Evolutionary conservation across 2,329 filamentous ascomycete genomes (phyloP), one percentile per base, ranked within the genome.

Genomic region (Bipolaris cookei): DNA sequence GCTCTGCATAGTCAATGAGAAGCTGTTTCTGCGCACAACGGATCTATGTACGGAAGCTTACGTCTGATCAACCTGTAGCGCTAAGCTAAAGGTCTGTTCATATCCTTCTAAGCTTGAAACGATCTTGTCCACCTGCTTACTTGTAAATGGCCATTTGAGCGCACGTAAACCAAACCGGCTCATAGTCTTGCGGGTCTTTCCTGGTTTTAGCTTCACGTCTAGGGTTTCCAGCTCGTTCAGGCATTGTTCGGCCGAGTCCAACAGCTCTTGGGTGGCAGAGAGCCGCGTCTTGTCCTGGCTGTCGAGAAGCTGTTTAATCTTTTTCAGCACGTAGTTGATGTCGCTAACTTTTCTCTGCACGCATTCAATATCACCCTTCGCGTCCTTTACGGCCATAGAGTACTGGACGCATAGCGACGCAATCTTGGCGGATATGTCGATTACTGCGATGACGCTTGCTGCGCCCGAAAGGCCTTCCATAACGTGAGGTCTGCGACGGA

Each of bases 71-170:
- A 76, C 64, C 48, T 74, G 69, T 18, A 79, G 65, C 44, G 65
- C 68, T 3, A 69, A 48, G 11, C 53, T 68, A 50, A 78, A 71
- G 0, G 57, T 66, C 20, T 67, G 47, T 37, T 66, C 67, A 42
- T 66, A 72, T 37, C 59, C 59, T 49, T 65, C 54, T 28, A 80
- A 64, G 11, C 62, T 66, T 39, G 25, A 42, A 54, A 68, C 48
- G 4, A 64, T 61, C 47, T 46, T 63, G 10, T 76, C 68, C 41
- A 78, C 67, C 45, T 79, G 66, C 38, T 74, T 71, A 41, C 69
- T 77, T 25, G 69, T 64, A 42, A 79, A 74, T 2, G 76, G 77
- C 77, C 76, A 80, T 63, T 74, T 79, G 14, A 79, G 64, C 42
- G 74, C 69, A 54, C 72, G 70, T 11, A 76, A 23, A 28, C 76